phyloP scores from a whole-genome alignment of 2,329 filamentous ascomycete genomes.

The Penicillium sp. region DNA sequence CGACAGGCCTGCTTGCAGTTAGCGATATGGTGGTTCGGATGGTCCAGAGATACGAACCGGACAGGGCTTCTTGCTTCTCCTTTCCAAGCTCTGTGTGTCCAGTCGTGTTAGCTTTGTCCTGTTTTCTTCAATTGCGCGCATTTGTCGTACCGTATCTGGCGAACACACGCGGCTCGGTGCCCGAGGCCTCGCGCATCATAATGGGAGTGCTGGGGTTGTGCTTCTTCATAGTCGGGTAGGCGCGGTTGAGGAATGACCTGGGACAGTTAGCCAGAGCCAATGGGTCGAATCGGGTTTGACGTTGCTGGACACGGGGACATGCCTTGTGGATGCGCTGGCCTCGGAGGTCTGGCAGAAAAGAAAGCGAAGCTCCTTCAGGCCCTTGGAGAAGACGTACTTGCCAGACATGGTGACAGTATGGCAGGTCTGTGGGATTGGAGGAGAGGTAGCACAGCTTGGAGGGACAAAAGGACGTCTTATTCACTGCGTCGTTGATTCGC shows the following conservation, averaged over 20 bases:
- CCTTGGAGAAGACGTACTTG: constrained; percentile 87
- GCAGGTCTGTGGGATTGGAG: background rate
- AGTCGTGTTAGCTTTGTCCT: background rate
- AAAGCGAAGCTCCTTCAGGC: constrained; percentile 93
- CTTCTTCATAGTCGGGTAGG: constrained; percentile 99
- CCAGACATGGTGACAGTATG: constrained; percentile 62
- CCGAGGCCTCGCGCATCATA: constrained; percentile 85
- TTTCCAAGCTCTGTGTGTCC: constrained; percentile 57
- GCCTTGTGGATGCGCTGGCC: constrained; percentile 85
- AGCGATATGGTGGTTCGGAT: constrained; percentile 5
- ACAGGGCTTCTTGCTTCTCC: constrained; percentile 61
- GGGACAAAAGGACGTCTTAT: constrained; percentile 14
- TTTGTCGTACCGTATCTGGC: constrained; percentile 75
- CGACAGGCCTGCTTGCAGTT: constrained; percentile 52
- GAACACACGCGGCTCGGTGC: constrained; percentile 79
- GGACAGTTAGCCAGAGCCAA: background rate
- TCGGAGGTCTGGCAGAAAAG: constrained; percentile 93
- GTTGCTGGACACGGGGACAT: constrained; percentile 31
- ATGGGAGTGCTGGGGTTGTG: constrained; percentile 93
- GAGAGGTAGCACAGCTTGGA: constrained; percentile 1
- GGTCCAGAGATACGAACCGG: constrained; percentile 41
- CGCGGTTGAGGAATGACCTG: constrained; percentile 82
- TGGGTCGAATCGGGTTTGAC: background rate
- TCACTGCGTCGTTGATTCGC: constrained; percentile 24
- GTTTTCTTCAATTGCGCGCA: background rate